Evolutionary conservation across 768 basidiomycete genomes (phyloP).

Genomic region (Tulasnella sp.): DNA sequence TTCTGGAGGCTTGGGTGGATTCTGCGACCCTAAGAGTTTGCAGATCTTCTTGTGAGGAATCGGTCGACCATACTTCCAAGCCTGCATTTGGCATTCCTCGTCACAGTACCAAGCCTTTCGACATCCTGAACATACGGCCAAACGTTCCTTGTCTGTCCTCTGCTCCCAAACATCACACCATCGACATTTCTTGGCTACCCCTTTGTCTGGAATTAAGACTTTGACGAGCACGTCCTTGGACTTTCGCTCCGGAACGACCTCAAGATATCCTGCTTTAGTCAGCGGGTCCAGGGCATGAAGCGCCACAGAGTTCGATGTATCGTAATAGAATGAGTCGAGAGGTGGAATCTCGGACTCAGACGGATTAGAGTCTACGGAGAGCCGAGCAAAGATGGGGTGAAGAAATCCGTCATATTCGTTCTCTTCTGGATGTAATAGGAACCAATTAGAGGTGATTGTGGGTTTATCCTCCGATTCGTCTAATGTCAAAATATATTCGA

Average conservation of each 20-base stretch:
- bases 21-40: no score
- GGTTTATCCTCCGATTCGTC: background rate
- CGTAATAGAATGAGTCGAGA: no score
- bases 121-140: slow-evolving; percentile 6
- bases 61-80: slow-evolving; percentile 9
- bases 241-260: no score
- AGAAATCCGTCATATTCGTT: background rate
- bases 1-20: no score
- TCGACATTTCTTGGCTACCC: slow-evolving; percentile 4
- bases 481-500: slow-evolving; percentile 6
- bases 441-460: background rate
- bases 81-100: slow-evolving; percentile 7
- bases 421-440: background rate
- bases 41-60: slow-evolving; percentile 11
- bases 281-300: no score
- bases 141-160: slow-evolving; percentile 8
- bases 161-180: slow-evolving; percentile 10
- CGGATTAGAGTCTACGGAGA: no score
- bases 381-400: background rate
- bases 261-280: no score
- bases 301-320: no score
- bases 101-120: slow-evolving; percentile 13
- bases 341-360: no score
- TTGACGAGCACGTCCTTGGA: background rate
- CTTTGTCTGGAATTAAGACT: slow-evolving; percentile 5